Conservation (phyloP, 495 filamentous ascomycete species). For the Astrothelium macrocarpum region DNA sequence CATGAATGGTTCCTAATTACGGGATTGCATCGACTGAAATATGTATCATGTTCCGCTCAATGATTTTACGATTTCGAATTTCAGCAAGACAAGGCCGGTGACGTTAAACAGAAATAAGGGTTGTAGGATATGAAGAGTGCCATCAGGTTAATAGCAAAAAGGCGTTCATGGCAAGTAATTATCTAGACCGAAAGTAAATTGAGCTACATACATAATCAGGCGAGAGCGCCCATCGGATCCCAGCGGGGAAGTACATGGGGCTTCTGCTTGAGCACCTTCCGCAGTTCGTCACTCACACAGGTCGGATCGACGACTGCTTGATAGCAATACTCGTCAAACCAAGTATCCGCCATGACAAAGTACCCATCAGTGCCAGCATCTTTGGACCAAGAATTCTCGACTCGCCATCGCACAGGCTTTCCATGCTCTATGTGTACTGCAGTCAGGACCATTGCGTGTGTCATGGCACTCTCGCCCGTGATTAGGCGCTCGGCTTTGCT, state of each 20-base stretch:
- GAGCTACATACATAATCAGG: constrained; percentile 36
- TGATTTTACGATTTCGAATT: background rate
- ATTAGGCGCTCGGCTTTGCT: constrained; percentile 61
- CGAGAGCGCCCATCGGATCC: constrained; percentile 83
- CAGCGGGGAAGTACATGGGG: constrained; percentile 65
- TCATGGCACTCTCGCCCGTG: constrained; percentile 70
- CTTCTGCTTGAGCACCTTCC: constrained; percentile 57
- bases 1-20: background rate
- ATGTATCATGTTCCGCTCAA: background rate
- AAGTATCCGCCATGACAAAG: constrained; percentile 77
- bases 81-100: too few species aligned
- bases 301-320: constrained; percentile 75
- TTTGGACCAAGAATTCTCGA: constrained; percentile 77
- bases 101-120: background rate
- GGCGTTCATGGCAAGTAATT: background rate
- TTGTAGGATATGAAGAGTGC: background rate
- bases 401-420: constrained; percentile 62
- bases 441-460: constrained; percentile 84
- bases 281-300: constrained; percentile 54
- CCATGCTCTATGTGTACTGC: constrained; percentile 64
- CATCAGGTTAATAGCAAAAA: background rate
- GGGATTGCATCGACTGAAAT: background rate
- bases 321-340: constrained; percentile 83
- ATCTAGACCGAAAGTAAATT: too few species aligned
- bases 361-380: constrained; percentile 60